Evolutionary conservation across 2,329 filamentous ascomycete species (phyloP).

Genomic region (Penicillium italicum): DNA sequence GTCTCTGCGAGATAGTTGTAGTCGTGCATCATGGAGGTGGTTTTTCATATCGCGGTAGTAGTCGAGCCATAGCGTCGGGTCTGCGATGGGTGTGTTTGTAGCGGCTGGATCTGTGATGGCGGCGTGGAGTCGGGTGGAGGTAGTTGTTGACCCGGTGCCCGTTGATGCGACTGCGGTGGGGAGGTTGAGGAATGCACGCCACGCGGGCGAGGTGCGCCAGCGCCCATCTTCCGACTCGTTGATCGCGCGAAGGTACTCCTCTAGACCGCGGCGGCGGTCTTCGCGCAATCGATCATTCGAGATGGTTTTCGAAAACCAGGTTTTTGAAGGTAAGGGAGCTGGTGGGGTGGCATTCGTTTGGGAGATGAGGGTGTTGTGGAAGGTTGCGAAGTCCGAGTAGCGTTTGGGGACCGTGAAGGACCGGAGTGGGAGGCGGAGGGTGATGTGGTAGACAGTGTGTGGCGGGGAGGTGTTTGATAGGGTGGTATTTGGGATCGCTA

Average conservation of each 20-base stretch:
- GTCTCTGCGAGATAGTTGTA: constrained; percentile 58
- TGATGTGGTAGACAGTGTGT: constrained; percentile 60
- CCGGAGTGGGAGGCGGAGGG: constrained; percentile 58
- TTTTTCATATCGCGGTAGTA: constrained; percentile 58
- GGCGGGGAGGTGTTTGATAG: constrained; percentile 49
- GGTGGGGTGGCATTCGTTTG: constrained; percentile 54
- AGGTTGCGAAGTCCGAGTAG: constrained; percentile 60
- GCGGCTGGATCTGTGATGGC: constrained; percentile 41
- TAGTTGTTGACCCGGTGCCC: constrained; percentile 25
- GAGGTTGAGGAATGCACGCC: constrained; percentile 58
- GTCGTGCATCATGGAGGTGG: constrained; percentile 57
- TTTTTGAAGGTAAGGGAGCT: constrained; percentile 54
- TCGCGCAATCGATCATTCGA: constrained; percentile 56
- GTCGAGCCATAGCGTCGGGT: constrained; percentile 61
- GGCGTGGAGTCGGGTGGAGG: constrained; percentile 42
- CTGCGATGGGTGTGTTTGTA: constrained; percentile 41
- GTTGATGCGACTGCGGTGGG: constrained; percentile 41
- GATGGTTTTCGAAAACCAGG: constrained; percentile 58
- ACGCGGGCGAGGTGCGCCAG: constrained; percentile 57
- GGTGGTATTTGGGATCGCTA: constrained; percentile 50
- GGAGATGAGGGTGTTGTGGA: constrained; percentile 51
- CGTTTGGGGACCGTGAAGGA: constrained; percentile 59
- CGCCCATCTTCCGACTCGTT: constrained; percentile 53
- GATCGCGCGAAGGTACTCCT: constrained; percentile 58
- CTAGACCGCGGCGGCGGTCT: constrained; percentile 54